phyloP scores from a whole-genome alignment of 2,329 filamentous ascomycete species.

The Celoporthe dispersa region DNA sequence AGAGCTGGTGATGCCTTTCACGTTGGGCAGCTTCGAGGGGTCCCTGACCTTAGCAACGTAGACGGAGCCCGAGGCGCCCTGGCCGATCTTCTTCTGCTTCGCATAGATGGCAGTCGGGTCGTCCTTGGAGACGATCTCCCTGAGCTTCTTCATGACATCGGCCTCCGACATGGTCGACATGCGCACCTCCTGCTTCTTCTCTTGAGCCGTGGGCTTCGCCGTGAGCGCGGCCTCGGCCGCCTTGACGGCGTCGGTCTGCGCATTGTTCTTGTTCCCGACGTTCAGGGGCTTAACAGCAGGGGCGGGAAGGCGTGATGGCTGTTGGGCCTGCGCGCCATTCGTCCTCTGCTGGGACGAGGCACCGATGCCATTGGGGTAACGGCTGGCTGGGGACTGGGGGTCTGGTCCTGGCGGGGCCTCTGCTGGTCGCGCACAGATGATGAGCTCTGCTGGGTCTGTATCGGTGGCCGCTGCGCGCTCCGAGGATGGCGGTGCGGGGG shows the following conservation, averaged over 20 bases:
- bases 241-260: constrained; percentile 72
- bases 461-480: constrained; percentile 49
- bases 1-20: constrained; percentile 11
- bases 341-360: constrained; percentile 53
- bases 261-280: constrained; percentile 68
- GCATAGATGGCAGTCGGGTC: constrained; percentile 95
- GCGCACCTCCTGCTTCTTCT: constrained; percentile 88
- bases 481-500: constrained; percentile 67
- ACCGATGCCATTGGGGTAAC: constrained; percentile 61
- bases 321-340: constrained; percentile 50
- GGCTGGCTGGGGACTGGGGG: constrained; percentile 54
- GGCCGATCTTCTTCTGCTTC: constrained; percentile 99
- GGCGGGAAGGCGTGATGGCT: constrained; percentile 58
- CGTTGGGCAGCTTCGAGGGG: constrained; percentile 49
- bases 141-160: constrained; percentile 95
- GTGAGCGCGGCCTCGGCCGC: constrained; percentile 88
- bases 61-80: constrained; percentile 96
- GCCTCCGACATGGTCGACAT: constrained; percentile 98
- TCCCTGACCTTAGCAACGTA: constrained; percentile 95
- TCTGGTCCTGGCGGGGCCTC: constrained; percentile 52
- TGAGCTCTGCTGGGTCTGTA: constrained; percentile 56
- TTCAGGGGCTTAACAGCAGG: constrained; percentile 71
- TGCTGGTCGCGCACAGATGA: constrained; percentile 51
- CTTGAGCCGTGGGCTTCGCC: constrained; percentile 78
- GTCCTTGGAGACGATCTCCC: constrained; percentile 93